These are phyloP conservation scores for Vitis rotundifolia DNA, from an alignment of 164 flowering plant species.

Conservation along the genomic window DNA sequence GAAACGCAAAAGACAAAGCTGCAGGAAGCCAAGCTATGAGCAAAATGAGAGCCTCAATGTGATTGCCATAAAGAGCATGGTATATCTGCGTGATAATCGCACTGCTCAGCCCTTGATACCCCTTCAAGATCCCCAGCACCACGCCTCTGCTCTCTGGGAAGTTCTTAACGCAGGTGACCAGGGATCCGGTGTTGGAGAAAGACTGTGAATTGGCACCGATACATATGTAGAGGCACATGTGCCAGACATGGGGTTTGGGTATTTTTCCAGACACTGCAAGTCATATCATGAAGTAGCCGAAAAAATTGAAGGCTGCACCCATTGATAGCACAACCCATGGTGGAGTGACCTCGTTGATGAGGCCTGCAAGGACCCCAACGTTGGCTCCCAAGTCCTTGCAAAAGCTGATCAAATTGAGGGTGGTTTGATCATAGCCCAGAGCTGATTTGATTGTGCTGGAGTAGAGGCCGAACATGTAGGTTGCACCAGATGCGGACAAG, in stretches of 20 bases:
- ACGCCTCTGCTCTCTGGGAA: conserved; percentile 46
- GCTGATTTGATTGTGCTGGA: conserved; percentile 30
- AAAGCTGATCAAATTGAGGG: conserved; percentile 33
- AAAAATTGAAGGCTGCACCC: conserved; percentile 35
- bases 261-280: conserved; percentile 29
- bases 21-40: conserved; percentile 45
- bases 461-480: conserved; percentile 39
- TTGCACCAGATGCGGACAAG: conserved; percentile 36
- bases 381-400: conserved; percentile 44
- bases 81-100: conserved; percentile 36
- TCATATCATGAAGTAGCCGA: conserved; percentile 48
- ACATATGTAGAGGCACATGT: conserved; percentile 44
- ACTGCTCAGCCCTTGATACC: conserved; percentile 33
- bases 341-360: conserved; percentile 39
- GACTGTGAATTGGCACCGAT: conserved; percentile 43
- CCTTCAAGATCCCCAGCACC: conserved; percentile 38
- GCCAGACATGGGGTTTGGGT: conserved; percentile 36
- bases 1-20: conserved; percentile 25
- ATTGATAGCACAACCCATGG: conserved; percentile 39
- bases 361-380: conserved; percentile 35
- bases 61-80: conserved; percentile 31
- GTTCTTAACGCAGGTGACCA: conserved; percentile 40
- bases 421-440: conserved; percentile 36
- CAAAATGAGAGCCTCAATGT: conserved; percentile 30
- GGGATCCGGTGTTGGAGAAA: conserved; percentile 43